phyloP scores from a whole-genome alignment of 2,329 filamentous ascomycete genomes.

The Phoma sp. region DNA sequence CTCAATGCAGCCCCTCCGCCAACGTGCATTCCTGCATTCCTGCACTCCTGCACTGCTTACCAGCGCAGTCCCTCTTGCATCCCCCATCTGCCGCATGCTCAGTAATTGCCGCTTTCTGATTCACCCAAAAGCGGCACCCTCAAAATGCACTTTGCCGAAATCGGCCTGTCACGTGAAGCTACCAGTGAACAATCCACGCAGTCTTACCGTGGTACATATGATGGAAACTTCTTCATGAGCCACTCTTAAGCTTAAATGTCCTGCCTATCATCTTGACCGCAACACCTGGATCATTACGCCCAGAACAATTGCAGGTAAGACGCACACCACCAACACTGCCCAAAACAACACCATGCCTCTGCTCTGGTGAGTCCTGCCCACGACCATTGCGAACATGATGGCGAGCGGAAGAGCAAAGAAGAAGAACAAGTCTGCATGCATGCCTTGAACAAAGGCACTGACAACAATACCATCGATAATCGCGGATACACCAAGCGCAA shows the following conservation, averaged over 20 bases:
- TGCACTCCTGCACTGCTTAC: conserved; percentile 6
- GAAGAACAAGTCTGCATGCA: background rate
- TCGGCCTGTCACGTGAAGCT: conserved; percentile 15
- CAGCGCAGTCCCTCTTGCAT: conserved; percentile 1
- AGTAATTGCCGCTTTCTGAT: conserved; percentile 5
- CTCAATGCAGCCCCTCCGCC: conserved; percentile 3
- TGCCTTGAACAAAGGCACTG: background rate
- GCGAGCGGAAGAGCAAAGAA: background rate
- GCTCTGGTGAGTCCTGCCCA: conserved; percentile 4
- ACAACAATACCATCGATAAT: background rate
- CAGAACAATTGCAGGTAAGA: background rate
- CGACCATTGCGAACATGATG: conserved; percentile 5
- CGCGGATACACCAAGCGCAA: background rate
- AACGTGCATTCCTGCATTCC: too few relatives aligned
- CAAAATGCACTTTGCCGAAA: conserved; percentile 1
- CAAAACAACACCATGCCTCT: conserved; percentile 6
- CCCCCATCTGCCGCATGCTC: background rate
- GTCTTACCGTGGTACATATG: too few relatives aligned
- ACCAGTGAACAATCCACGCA: too few relatives aligned
- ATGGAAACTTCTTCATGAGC: too few relatives aligned
- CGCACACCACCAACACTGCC: conserved; percentile 2
- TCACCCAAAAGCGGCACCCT: conserved; percentile 5
- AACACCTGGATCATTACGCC: background rate
- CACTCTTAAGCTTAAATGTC: too few relatives aligned
- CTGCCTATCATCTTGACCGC: too few relatives aligned